A percentile compares a stretch with the other conserved stretches of the same genome.
Evolutionary conservation across 2,329 filamentous ascomycete genomes (phyloP).

Genomic region (Alternaria burnsii): DNA sequence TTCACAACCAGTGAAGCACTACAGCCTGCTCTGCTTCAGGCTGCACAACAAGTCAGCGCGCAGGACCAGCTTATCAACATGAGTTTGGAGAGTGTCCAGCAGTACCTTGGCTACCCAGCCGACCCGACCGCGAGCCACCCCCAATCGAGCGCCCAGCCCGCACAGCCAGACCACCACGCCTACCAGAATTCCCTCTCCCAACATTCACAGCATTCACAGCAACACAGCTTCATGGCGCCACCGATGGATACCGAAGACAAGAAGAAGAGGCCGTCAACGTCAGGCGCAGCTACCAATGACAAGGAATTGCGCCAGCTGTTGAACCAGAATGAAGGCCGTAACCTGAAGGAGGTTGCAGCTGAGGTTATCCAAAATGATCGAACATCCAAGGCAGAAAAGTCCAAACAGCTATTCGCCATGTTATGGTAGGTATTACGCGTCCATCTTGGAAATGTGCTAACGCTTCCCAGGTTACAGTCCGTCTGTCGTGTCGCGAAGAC

Average conservation of each 20-base stretch:
- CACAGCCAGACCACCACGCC: constrained; percentile 40
- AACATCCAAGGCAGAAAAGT: constrained; percentile 81
- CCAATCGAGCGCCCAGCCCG: constrained; percentile 29
- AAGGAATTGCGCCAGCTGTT: constrained; percentile 81
- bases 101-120: constrained; percentile 42
- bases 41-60: constrained; percentile 48
- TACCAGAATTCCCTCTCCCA: constrained; percentile 40
- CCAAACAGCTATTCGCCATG: constrained; percentile 88
- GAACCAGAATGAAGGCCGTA: constrained; percentile 71
- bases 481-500: constrained; percentile 77
- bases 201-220: constrained; percentile 33
- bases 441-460: constrained; percentile 32
- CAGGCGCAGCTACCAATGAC: constrained; percentile 80
- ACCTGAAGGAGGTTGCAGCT: constrained; percentile 74
- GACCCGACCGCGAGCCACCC: constrained; percentile 28
- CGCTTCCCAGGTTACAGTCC: constrained; percentile 69
- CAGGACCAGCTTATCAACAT: constrained; percentile 44
- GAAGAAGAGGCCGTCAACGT: constrained; percentile 65
- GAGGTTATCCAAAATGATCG: constrained; percentile 82
- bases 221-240: constrained; percentile 37
- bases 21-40: constrained; percentile 46
- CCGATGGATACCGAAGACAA: constrained; percentile 53
- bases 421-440: constrained; percentile 69
- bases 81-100: constrained; percentile 45
- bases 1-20: constrained; percentile 41